Conservation (phyloP, 2,329 filamentous ascomycete genomes). For the Sporothrix globosa region DNA sequence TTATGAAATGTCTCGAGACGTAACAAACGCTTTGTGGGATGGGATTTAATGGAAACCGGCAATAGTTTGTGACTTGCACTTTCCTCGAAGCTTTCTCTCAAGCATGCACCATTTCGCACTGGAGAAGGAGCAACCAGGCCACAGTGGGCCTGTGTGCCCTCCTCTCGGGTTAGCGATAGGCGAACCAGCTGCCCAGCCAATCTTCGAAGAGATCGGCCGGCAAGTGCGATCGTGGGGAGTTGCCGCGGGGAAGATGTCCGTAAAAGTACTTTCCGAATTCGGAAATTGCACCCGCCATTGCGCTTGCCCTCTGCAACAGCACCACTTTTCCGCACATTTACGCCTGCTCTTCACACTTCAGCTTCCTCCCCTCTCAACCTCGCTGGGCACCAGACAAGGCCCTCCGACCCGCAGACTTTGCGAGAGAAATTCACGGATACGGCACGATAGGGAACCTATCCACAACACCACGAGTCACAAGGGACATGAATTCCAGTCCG, state of each 20-base stretch:
- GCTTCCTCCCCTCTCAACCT: neutral
- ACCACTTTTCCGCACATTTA: conserved; percentile 10
- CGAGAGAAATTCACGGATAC: conserved; percentile 20
- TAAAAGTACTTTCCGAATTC: conserved; percentile 20
- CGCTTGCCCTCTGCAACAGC: neutral
- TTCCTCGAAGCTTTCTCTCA: neutral
- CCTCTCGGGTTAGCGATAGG: neutral
- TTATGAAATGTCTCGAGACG: neutral
- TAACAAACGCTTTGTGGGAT: too few relatives aligned
- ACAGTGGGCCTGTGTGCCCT: too few relatives aligned
- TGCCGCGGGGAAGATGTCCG: neutral
- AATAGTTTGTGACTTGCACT: neutral
- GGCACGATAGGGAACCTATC: neutral
- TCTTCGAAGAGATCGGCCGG: conserved; percentile 4
- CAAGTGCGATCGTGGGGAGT: conserved; percentile 15
- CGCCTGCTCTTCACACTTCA: neutral
- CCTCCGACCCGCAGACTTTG: neutral
- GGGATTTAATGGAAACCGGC: neutral
- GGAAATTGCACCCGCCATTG: neutral
- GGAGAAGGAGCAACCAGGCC: too few relatives aligned
- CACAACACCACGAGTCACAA: too few relatives aligned
- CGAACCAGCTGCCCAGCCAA: neutral
- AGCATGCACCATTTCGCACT: neutral
- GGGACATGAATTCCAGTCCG: conserved; percentile 14
- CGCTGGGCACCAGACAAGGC: neutral